Evolutionary conservation across 768 basidiomycete genomes (phyloP), one percentile per base, ranked within the genome.

Genomic region (Serendipita sp.): DNA sequence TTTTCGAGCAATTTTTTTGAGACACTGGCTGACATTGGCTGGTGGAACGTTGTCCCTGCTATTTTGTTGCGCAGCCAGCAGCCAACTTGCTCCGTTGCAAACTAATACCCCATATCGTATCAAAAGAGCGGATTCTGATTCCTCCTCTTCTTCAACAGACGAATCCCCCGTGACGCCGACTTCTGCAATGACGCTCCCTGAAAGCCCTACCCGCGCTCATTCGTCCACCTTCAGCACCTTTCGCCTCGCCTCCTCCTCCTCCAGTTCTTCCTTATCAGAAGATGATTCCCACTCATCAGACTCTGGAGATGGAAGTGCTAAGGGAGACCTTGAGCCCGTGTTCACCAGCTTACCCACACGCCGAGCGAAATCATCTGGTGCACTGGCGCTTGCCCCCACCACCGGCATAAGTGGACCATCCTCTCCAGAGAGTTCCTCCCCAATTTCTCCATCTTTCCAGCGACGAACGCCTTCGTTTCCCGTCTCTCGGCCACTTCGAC

Each of bases 401-500:
- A 31, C 18, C 48, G 48, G 48, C 29, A 18, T 50, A n/a, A 50
- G 48, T n/a, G n/a, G n/a, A 8, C n/a, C n/a, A n/a, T 50, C 48
- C n/a, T 18, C 18, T 31, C 18, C 18, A 50, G 48, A 50, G 48
- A 50, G n/a, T n/a, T 5, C 72, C 18, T 69, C 72, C 62, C 67
- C 72, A 55, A 27, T 46, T 44, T 48, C 62, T 34, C 48, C 64
- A n/a, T 23, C 63, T 18, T 27, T 70, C 2, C 75, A 81, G 46
- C 76, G 76, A 68, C 79, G 79, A 55, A 76, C 72, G 60, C 72
- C 79, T 48, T 74, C 79, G 3, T 91, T 92, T 71, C 81, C 85
- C 3, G 74, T 80, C 0, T 91, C 89, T 40, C 86, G 86, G 62
- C 83, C 85, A 0, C 78, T 90, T 27, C 82, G 90, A 31, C 90